These are phyloP conservation scores for Phytophthora multivora DNA, from an alignment of 352 stramenopile genomes.

Conservation along the genomic window DNA sequence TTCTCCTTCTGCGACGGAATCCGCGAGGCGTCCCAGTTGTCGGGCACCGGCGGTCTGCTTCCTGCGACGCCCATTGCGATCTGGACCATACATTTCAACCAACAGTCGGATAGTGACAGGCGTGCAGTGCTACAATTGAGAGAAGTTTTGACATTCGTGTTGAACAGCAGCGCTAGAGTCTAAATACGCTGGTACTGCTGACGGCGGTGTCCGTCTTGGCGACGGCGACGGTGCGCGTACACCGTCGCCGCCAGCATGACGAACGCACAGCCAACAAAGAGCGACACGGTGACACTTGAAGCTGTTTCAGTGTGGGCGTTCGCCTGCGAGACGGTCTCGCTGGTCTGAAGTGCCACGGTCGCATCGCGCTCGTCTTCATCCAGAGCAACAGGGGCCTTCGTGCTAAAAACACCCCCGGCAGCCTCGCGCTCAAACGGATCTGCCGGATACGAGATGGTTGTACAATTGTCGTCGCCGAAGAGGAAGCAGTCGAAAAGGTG, in stretches of 20 bases:
- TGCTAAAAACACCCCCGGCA: constrained; percentile 21
- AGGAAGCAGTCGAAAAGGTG: constrained; percentile 82
- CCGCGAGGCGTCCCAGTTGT: constrained; percentile 20
- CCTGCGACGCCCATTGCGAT: constrained; percentile 7
- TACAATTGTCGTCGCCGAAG: constrained; percentile 54
- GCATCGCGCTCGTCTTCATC: constrained; percentile 20
- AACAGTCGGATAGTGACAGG: constrained; percentile 5
- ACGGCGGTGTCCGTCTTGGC: constrained; percentile 15
- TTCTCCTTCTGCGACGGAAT: constrained; percentile 35
- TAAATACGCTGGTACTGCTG: constrained; percentile 31
- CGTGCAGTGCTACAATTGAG: background rate
- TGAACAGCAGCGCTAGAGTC: background rate
- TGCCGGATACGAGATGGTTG: constrained; percentile 51
- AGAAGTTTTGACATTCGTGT: background rate
- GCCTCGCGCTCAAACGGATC: constrained; percentile 59
- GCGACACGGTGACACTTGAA: constrained; percentile 18
- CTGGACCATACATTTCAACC: constrained; percentile 11
- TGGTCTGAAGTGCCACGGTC: constrained; percentile 17
- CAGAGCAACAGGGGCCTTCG: constrained; percentile 4
- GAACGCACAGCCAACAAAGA: constrained; percentile 34
- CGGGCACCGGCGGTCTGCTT: constrained; percentile 14
- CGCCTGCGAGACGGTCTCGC: constrained; percentile 20
- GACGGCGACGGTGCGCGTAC: constrained; percentile 25
- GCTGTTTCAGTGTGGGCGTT: constrained; percentile 9
- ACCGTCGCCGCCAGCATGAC: constrained; percentile 27